Percentiles rank a stretch among this genome's conserved stretches.
These are phyloP conservation scores for Penicillium fimorum DNA, from an alignment of 495 filamentous ascomycete genomes.

Conservation along the genomic window DNA sequence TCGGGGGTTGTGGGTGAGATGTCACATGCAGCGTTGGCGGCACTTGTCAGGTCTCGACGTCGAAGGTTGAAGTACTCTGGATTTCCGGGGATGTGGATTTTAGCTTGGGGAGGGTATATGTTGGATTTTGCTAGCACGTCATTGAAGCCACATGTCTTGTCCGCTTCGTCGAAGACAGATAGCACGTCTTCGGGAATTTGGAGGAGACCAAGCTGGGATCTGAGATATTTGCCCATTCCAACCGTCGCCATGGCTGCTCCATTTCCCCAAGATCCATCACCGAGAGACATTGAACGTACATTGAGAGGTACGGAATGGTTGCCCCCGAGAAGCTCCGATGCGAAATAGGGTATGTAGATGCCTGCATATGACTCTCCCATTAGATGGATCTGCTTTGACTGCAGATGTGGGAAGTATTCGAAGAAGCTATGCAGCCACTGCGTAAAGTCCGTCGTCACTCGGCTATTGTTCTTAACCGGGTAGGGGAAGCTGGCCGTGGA, in stretches of 20 bases:
- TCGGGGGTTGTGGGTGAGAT: slow-evolving; percentile 23
- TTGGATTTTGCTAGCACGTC: slow-evolving; percentile 28
- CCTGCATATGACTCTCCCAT: slow-evolving; percentile 46
- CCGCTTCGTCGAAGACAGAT: slow-evolving; percentile 28
- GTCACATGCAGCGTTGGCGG: slow-evolving; percentile 25
- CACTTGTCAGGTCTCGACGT: slow-evolving; percentile 14
- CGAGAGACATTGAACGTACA: slow-evolving; percentile 36
- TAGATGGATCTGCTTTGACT: slow-evolving; percentile 37
- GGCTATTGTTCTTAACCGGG: slow-evolving; percentile 26
- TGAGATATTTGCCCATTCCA: slow-evolving; percentile 28
- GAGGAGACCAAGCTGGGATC: slow-evolving; percentile 22
- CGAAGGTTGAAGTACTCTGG: slow-evolving; percentile 35
- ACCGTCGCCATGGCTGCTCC: slow-evolving; percentile 34
- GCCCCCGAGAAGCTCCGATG: slow-evolving; percentile 33
- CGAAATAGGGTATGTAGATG: slow-evolving; percentile 44
- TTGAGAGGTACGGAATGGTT: slow-evolving; percentile 30
- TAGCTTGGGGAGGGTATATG: slow-evolving; percentile 32
- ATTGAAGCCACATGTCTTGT: slow-evolving; percentile 36
- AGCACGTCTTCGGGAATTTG: slow-evolving; percentile 30
- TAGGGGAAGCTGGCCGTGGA: slow-evolving; percentile 35
- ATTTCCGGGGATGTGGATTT: slow-evolving; percentile 37
- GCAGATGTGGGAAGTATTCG: slow-evolving; percentile 30
- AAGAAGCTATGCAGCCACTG: slow-evolving; percentile 41
- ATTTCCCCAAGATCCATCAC: slow-evolving; percentile 38
- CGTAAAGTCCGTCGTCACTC: slow-evolving; percentile 35